Evolutionary conservation across 768 basidiomycete species (phyloP), one percentile per base, ranked within the genome.

Genomic region (Leccinum subgranulosum): DNA sequence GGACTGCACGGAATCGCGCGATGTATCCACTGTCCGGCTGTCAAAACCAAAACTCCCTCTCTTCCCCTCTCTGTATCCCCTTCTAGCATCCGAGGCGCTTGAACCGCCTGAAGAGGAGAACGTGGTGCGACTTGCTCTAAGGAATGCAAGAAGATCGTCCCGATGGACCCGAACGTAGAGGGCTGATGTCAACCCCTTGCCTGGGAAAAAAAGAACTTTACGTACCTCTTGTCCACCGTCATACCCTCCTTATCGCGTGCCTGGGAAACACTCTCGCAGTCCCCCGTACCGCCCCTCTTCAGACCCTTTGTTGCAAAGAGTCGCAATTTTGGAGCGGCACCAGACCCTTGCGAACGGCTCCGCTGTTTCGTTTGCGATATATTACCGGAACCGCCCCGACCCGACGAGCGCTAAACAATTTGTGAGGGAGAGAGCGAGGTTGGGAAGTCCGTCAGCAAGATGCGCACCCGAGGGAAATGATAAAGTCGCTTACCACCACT

Each of bases 341-440:
- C 27, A n/a, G 21, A 12, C 1, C 54, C 61, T 3, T 60, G 65
- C 1, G 62, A 61, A 12, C 31, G 47, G 9, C 51, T 57, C 11
- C 60, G 61, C 11, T 52, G 58, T 31, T 43, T 60, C 19, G 21
- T 9, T 27, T 58, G 47, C 4, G 54, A 61, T 53, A 70, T 70
- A n/a, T 70, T 70, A 14, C 69, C 69, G 2, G 60, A 60, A 3
- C 69, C 69, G 3, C 69, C 69, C 11, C 69, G 63, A 14, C 69
- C 69, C 1, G 63, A 71, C 28, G 69, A 70, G 21, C 48, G 63
- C 69, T 70, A 31, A 17, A 11, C 45, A 19, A 9, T 12, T 46
- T 25, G 45, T 46, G 14, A 23, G 23, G 11, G 14, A 25, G 45
- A 25, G 23, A 45, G 21, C 21, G 5, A 19, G 19, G 23, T 25